A percentile compares a stretch with the other conserved stretches of the same genome.
Evolutionary conservation across 2,329 filamentous ascomycete species (phyloP).

Genomic region (Beauveria rudraprayagi): DNA sequence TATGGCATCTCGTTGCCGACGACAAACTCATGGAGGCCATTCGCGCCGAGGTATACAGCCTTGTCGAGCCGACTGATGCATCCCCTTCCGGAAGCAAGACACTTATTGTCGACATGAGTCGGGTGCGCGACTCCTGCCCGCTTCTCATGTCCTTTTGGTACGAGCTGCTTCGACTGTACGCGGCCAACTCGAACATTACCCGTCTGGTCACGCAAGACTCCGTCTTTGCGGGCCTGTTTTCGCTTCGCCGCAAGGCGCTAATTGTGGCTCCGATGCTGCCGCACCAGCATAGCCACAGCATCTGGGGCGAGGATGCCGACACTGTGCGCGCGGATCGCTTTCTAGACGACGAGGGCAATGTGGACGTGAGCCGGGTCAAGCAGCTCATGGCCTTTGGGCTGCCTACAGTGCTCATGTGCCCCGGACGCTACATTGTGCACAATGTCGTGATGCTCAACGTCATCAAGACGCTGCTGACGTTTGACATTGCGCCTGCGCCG

Average conservation of each 20-base stretch:
- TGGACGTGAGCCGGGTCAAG: background rate
- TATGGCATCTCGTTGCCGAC: conserved; percentile 8
- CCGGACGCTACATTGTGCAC: conserved; percentile 6
- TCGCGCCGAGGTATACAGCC: background rate
- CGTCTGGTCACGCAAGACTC: conserved; percentile 6
- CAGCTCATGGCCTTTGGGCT: conserved; percentile 6
- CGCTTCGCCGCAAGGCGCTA: conserved; percentile 2
- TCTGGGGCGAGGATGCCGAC: conserved; percentile 7
- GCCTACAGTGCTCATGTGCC: conserved; percentile 8
- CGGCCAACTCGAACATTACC: conserved; percentile 6
- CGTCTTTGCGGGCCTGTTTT: background rate
- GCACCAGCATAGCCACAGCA: conserved; percentile 2
- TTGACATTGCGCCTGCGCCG: background rate
- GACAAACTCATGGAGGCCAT: background rate
- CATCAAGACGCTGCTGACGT: conserved; percentile 8
- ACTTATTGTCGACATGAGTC: background rate
- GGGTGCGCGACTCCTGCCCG: conserved; percentile 6
- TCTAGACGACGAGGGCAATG: background rate
- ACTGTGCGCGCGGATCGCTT: conserved; percentile 2
- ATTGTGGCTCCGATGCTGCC: conserved; percentile 9
- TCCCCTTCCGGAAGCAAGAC: background rate
- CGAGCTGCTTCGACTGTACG: conserved; percentile 7
- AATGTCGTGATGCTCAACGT: conserved; percentile 8
- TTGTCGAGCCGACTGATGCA: background rate
- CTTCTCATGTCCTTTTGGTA: conserved; percentile 10